Base-by-base conservation (phyloP, 768 basidiomycete species). In the Tricholoma sp. region DNA sequence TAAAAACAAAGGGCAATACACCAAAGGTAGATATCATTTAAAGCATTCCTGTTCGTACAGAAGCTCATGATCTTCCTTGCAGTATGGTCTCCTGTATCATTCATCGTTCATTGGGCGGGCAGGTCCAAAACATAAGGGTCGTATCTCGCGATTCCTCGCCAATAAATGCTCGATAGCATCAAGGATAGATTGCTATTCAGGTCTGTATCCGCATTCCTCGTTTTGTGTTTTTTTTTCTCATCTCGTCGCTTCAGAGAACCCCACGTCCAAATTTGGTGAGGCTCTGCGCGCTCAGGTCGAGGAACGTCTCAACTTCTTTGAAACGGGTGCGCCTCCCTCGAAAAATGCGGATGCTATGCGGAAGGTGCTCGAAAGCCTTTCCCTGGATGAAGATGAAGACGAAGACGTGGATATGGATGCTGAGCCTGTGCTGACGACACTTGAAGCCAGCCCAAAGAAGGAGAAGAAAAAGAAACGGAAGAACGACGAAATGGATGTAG, bases 151-250 rank as follows among this genome's bases (percentile, higher is more conserved):
- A n/a, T 98, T 98, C 83, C 79, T 98, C 7, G 96, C 96, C 37
- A 98, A 98, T 82, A 98, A 98, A 74, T 94, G 93, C 68, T 95
- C 94, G 55, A 98, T 98, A 64, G 96, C 96, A 1, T 91, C 93
- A 14, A 82, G 96, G 55, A 98, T 98, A 73, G 96, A 98, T 70
- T 98, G 94, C 72, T 98, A 90, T 69, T 79, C 88, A 2, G 91
- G 91, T 89, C 64, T 55, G 82, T 65, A 12, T 11, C 31, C 3
- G 34, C 19, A 16, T 54, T 19, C 1, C 34, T 8, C 18, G 18
- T 32, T 9, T 24, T 34, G 45, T 1, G 31, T 43, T 46, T 50
- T 49, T n/a, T 41, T 22, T 31, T 57, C 47, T 54, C 64, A 22
- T 60, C 22, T 1, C 24, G 41, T 22, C 31, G 16, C 29, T 45